These are phyloP conservation scores for Tylopilus balloui DNA, from an alignment of 768 basidiomycete species.

Conservation along the genomic window DNA sequence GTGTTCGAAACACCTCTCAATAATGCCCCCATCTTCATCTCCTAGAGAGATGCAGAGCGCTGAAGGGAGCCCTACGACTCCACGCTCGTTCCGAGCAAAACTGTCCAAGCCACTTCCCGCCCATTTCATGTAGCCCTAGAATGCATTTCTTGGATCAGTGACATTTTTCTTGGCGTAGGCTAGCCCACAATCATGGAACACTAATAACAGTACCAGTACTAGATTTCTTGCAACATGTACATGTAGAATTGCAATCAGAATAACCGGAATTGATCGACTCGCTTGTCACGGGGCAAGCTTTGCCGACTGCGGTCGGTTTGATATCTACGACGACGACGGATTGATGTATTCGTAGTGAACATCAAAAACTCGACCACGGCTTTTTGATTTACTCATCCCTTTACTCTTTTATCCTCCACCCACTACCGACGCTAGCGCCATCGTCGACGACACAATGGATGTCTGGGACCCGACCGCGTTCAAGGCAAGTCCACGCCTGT, in stretches of 20 bases:
- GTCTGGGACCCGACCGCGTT: conserved; percentile 30
- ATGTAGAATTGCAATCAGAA: conserved; percentile 1
- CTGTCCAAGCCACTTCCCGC: conserved; percentile 19
- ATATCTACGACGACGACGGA: background rate
- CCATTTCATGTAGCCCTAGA: conserved; percentile 18
- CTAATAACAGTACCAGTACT: background rate
- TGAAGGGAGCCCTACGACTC: background rate
- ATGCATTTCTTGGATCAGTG: conserved; percentile 1
- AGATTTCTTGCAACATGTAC: background rate
- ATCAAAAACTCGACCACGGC: too few relatives aligned
- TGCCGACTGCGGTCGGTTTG: background rate
- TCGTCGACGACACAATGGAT: conserved; percentile 21
- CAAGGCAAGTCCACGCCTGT: conserved; percentile 23
- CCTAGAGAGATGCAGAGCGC: conserved; percentile 1
- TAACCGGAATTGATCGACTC: background rate
- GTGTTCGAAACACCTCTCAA: conserved; percentile 18
- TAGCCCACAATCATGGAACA: background rate
- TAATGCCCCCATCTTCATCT: conserved; percentile 13
- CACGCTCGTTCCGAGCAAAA: conserved; percentile 4
- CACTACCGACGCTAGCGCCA: background rate
- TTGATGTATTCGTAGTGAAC: background rate
- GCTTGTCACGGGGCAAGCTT: background rate
- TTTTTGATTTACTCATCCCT: too few relatives aligned
- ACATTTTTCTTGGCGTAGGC: background rate
- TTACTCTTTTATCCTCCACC: too few relatives aligned